Evolutionary conservation across 176 grass and related monocot species (phyloP).

Genomic region (Zea luxurians): DNA sequence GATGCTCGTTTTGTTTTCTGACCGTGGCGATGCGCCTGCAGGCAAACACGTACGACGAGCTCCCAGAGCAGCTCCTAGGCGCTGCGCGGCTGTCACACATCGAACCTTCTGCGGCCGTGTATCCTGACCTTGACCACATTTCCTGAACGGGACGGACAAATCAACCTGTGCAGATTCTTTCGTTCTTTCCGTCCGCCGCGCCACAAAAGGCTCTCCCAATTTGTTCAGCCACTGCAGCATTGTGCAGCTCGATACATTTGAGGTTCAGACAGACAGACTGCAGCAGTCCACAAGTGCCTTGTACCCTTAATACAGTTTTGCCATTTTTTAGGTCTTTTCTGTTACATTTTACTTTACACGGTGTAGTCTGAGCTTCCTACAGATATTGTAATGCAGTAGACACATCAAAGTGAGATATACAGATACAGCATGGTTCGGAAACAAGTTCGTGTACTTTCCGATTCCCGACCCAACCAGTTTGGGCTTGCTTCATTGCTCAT

Average conservation of each 20-base stretch:
- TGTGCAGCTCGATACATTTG: slow-evolving; percentile 27
- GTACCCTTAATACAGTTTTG: slow-evolving; percentile 18
- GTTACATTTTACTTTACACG: neutral
- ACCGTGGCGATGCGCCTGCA: slow-evolving; percentile 28
- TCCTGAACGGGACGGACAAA: slow-evolving; percentile 21
- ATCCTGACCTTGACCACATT: slow-evolving; percentile 46
- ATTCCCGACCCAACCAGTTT: neutral
- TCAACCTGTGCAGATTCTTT: slow-evolving; percentile 32
- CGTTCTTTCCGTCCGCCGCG: slow-evolving; percentile 30
- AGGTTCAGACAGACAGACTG: slow-evolving; percentile 14
- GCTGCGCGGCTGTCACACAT: slow-evolving; percentile 73
- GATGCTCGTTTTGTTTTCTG: slow-evolving; percentile 8
- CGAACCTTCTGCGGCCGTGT: slow-evolving; percentile 64
- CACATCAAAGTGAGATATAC: neutral
- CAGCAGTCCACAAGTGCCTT: neutral
- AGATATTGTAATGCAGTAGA: slow-evolving; percentile 10
- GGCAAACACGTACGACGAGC: slow-evolving; percentile 81
- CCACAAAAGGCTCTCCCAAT: neutral
- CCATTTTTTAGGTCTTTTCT: neutral
- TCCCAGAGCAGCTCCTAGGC: slow-evolving; percentile 82
- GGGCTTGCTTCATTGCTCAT: neutral
- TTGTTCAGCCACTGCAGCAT: slow-evolving; percentile 24
- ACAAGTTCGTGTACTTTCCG: slow-evolving; percentile 20
- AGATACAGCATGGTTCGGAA: neutral
- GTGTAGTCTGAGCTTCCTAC: neutral